Evolutionary conservation across 2,329 filamentous ascomycete genomes (phyloP).

Genomic region (Aspergillus quadrilineatus): DNA sequence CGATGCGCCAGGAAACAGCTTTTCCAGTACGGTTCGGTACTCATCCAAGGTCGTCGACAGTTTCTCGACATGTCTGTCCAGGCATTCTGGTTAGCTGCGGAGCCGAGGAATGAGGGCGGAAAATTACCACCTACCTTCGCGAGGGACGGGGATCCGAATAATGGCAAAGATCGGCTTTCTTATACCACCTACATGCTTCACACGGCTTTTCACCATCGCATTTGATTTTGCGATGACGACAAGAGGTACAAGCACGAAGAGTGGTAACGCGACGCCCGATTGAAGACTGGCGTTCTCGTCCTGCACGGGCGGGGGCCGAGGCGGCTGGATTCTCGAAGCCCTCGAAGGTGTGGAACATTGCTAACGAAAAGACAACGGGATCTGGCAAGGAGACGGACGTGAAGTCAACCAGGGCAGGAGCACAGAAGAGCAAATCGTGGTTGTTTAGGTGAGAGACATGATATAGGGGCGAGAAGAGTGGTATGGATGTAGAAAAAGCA

Average conservation of each 20-base stretch:
- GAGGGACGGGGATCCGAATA: slow-evolving; percentile 81
- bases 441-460: slow-evolving; percentile 4
- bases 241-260: slow-evolving; percentile 66
- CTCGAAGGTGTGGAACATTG: slow-evolving; percentile 46
- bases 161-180: slow-evolving; percentile 73
- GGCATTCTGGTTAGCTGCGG: slow-evolving; percentile 13
- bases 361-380: neutral
- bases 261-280: slow-evolving; percentile 39
- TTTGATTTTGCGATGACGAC: slow-evolving; percentile 77
- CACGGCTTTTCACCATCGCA: slow-evolving; percentile 81
- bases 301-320: slow-evolving; percentile 29
- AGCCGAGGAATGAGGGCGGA: neutral
- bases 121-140: slow-evolving; percentile 60
- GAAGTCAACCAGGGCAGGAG: neutral
- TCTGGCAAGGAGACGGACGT: neutral
- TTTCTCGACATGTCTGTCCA: slow-evolving; percentile 50
- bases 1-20: slow-evolving; percentile 61
- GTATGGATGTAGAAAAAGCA: slow-evolving; percentile 5
- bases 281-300: slow-evolving; percentile 36
- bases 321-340: slow-evolving; percentile 38
- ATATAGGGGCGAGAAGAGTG: neutral
- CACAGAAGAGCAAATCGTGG: neutral
- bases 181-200: slow-evolving; percentile 77
- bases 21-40: slow-evolving; percentile 62
- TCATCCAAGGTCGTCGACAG: slow-evolving; percentile 66